phyloP scores from a whole-genome alignment of 495 filamentous ascomycete genomes.

The Lichina pygmaea region DNA sequence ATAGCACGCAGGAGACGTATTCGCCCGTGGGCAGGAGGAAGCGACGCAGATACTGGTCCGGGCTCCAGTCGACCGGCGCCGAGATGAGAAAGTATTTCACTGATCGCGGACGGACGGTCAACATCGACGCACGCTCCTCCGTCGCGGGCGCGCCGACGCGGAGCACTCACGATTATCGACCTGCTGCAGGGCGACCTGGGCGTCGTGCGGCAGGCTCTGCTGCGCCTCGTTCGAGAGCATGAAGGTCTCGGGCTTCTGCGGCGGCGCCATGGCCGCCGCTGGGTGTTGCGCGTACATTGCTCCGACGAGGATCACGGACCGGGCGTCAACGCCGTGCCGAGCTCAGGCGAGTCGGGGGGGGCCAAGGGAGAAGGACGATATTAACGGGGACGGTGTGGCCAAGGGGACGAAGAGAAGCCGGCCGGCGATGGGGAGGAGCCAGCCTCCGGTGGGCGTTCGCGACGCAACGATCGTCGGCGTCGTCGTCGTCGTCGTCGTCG shows the following conservation, averaged over 20 bases:
- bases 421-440: background rate
- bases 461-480: no score
- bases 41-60: conserved; percentile 84
- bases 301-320: no score
- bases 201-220: conserved; percentile 83
- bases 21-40: conserved; percentile 92
- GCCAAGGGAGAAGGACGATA: background rate
- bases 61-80: conserved; percentile 90
- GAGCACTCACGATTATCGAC: conserved; percentile 76
- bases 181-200: conserved; percentile 90
- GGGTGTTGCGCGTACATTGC: conserved; percentile 3
- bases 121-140: background rate
- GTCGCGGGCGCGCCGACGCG: conserved; percentile 1
- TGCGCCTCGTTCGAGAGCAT: conserved; percentile 92
- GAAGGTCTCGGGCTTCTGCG: conserved; percentile 92
- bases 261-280: conserved; percentile 24
- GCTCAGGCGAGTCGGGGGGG: background rate
- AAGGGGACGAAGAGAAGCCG: background rate
- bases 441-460: background rate
- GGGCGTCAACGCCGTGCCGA: no score
- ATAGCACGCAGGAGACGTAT: conserved; percentile 95
- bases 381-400: background rate
- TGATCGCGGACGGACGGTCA: conserved; percentile 43
- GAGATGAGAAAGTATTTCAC: conserved; percentile 99
- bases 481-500: no score